Evolutionary conservation across 78 protist species (phyloP).

Genomic region (Goniomonas avonlea): DNA sequence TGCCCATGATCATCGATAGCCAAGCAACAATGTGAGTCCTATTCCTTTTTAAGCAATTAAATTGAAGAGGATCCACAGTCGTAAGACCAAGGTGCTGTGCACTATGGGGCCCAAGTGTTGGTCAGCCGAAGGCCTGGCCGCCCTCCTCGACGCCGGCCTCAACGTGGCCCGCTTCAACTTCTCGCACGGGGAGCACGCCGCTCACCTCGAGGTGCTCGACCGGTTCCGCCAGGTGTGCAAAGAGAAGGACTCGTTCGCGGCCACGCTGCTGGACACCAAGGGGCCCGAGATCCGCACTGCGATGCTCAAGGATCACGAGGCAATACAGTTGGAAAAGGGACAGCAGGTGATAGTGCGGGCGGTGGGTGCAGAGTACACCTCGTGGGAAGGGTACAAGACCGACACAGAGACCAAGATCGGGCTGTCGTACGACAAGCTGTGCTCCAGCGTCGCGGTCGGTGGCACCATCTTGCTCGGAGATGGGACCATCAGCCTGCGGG

Average conservation of each 20-base stretch:
- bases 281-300: conserved; percentile 70
- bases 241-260: background rate
- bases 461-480: conserved; percentile 3
- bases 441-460: conserved; percentile 10
- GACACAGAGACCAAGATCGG: conserved; percentile 23
- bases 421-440: conserved; percentile 18
- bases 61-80: too few species aligned
- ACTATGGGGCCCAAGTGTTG: conserved; percentile 28
- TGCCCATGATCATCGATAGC: too few species aligned
- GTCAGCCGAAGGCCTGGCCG: background rate
- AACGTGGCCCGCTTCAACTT: conserved; percentile 70
- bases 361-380: conserved; percentile 10
- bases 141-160: conserved; percentile 57
- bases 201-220: conserved; percentile 16
- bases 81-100: conserved; percentile 14
- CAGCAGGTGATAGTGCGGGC: conserved; percentile 20
- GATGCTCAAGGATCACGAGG: conserved; percentile 2
- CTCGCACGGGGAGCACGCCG: conserved; percentile 63
- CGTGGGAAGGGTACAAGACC: conserved; percentile 21
- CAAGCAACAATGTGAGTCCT: too few species aligned
- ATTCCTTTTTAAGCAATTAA: too few species aligned
- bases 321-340: background rate
- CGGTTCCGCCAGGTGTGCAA: conserved; percentile 12
- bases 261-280: conserved; percentile 57
- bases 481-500: conserved; percentile 16